Base-by-base conservation (phyloP, 257 asterid genomes). In the Lycium ferocissimum region DNA sequence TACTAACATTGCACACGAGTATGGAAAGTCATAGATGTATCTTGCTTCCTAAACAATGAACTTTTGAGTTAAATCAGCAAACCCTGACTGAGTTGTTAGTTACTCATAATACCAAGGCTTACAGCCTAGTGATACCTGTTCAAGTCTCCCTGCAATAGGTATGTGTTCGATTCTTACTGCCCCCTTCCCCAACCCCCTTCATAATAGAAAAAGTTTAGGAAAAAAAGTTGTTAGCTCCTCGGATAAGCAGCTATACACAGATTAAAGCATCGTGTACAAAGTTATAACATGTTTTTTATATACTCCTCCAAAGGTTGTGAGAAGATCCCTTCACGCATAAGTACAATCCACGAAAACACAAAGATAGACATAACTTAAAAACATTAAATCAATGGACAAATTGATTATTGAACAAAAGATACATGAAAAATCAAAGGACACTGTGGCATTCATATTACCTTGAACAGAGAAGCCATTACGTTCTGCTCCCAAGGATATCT, bases 381-480 rank as follows among this genome's bases (percentile, higher is more conserved):
- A 75, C 61, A 47, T 22, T 57, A 49, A 20, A 75, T 20, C 61
- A 49, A 20, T 75, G 81, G 81, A 49, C 61, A 75, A 47, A 75
- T 12, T 75, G 81, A 12, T 6, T 47, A 75, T 49, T 49, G 20
- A 51, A 49, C 59, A 75, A 75, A 18, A 9, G 37, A 51, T 20
- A 53, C n/a, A 20, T 43, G 49, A 53, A 86, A 12, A 65, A 45
- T 58, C 76, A 18, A 40, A 37, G 49, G 56, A 51, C 5, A 9
- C 11, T 17, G n/a, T 71, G 71, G 37, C 9, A 20, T 22, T 26
- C 26, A 79, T 18, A 26, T 67, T 84, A 89, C 91, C 91, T 89
- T 89, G 84, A 89, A 89, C 53, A 87, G 87, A 67, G 90, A 89
- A 8, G 89, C 89, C 91, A 89, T 87, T 78, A 7, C 3, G 63